Evolutionary conservation across 805 yeast genomes (phyloP).

Genomic region (Candida succiphila): DNA sequence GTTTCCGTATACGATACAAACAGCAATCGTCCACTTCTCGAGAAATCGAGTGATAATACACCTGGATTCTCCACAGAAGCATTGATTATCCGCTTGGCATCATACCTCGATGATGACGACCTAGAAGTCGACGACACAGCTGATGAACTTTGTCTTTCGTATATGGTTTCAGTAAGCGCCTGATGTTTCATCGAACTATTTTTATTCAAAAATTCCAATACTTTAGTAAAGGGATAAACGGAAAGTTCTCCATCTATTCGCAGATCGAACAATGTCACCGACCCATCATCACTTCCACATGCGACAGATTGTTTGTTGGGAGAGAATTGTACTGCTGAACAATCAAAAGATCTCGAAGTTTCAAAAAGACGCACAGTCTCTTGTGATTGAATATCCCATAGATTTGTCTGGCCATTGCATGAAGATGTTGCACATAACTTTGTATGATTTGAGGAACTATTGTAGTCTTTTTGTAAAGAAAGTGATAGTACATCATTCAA

Average conservation of each 20-base stretch:
- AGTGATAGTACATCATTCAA: constrained; percentile 61
- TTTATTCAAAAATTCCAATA: constrained; percentile 2
- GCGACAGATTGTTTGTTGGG: constrained; percentile 65
- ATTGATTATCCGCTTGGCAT: constrained; percentile 8
- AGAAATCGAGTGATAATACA: constrained; percentile 61
- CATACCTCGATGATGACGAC: neutral
- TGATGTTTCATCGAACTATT: neutral
- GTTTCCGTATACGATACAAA: constrained; percentile 69
- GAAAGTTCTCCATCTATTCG: constrained; percentile 67
- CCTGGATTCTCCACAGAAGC: constrained; percentile 50
- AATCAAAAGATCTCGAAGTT: constrained; percentile 47
- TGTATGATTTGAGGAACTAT: neutral
- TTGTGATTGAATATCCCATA: constrained; percentile 56
- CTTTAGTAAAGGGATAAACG: constrained; percentile 26
- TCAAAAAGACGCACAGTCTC: constrained; percentile 29
- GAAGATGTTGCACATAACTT: constrained; percentile 49
- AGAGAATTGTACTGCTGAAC: constrained; percentile 50
- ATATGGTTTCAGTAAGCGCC: too few species aligned
- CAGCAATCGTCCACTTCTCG: constrained; percentile 64
- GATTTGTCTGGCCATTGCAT: constrained; percentile 55
- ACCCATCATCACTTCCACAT: constrained; percentile 75
- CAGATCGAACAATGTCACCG: constrained; percentile 59
- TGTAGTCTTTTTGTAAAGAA: constrained; percentile 16
- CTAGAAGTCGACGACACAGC: neutral
- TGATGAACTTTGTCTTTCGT: neutral